phyloP scores from a whole-genome alignment of 352 stramenopile species.

The Pythium guiyangense region DNA sequence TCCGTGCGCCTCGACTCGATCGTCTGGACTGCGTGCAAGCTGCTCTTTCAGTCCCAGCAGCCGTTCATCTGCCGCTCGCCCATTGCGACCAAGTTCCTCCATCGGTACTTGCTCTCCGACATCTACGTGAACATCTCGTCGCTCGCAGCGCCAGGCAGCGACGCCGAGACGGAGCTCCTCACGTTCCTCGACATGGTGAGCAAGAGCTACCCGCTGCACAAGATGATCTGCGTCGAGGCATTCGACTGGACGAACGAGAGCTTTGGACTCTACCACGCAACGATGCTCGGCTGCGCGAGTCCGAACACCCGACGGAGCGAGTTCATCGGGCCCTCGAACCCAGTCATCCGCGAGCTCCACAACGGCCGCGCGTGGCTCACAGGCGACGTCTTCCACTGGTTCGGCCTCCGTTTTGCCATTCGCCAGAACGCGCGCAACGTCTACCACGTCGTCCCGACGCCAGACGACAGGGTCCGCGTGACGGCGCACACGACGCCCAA shows the following conservation, averaged over 20 bases:
- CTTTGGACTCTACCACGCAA: slow-evolving; percentile 9
- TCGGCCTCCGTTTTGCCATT: slow-evolving; percentile 15
- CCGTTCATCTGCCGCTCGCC: slow-evolving; percentile 21
- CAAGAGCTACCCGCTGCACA: slow-evolving; percentile 15
- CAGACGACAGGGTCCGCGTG: neutral
- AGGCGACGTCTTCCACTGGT: slow-evolving; percentile 17
- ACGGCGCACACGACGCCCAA: slow-evolving; percentile 15
- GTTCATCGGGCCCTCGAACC: slow-evolving; percentile 18
- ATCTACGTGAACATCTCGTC: slow-evolving; percentile 4
- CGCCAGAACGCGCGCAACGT: slow-evolving; percentile 20
- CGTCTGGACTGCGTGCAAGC: slow-evolving; percentile 19
- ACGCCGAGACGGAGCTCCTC: slow-evolving; percentile 18
- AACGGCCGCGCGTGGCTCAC: slow-evolving; percentile 18
- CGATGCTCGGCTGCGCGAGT: slow-evolving; percentile 20
- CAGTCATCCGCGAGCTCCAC: slow-evolving; percentile 11
- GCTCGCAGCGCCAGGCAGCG: slow-evolving; percentile 6
- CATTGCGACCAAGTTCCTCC: slow-evolving; percentile 19
- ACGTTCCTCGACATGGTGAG: slow-evolving; percentile 20
- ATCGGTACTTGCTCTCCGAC: slow-evolving; percentile 12
- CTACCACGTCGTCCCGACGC: slow-evolving; percentile 6
- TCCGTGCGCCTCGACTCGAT: slow-evolving; percentile 20
- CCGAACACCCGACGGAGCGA: slow-evolving; percentile 15
- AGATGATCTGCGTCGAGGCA: slow-evolving; percentile 19
- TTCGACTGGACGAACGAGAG: slow-evolving; percentile 15
- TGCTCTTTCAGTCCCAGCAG: slow-evolving; percentile 17